Conservation (phyloP, 148 eudicot species). For the Spergularia bocconei region DNA sequence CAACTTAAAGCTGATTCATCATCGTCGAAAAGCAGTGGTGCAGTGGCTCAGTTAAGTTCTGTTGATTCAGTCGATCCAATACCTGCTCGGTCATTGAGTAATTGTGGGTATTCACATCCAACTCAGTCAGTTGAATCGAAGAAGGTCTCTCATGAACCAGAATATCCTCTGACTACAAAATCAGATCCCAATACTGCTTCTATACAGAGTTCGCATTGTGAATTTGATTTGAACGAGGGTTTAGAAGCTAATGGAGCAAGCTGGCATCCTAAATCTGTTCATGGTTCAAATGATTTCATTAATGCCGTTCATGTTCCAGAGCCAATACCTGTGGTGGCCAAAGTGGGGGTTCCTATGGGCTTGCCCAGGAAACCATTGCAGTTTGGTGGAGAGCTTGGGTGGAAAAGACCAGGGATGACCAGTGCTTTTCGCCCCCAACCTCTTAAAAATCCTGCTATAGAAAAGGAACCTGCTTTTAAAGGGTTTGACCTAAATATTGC, state of each 20-base stretch:
- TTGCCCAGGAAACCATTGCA: conserved; percentile 44
- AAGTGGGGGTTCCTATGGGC: conserved; percentile 45
- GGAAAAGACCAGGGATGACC: conserved; percentile 45
- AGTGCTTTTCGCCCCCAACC: conserved; percentile 53
- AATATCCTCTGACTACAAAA: conserved; percentile 22
- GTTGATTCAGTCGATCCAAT: conserved; percentile 29
- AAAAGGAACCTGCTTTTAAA: conserved; percentile 4
- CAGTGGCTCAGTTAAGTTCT: conserved; percentile 23
- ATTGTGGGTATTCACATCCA: conserved; percentile 19
- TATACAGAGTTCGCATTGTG: conserved; percentile 11
- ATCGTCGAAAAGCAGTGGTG: conserved; percentile 29
- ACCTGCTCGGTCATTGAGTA: conserved; percentile 16
- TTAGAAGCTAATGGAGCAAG: conserved; percentile 32
- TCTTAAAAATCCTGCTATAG: conserved; percentile 7
- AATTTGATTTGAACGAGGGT: conserved; percentile 58
- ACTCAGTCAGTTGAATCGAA: conserved; percentile 24
- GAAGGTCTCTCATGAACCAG: conserved; percentile 17
- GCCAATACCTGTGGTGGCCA: conserved; percentile 51
- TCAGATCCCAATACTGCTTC: conserved; percentile 7
- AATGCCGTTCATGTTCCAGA: conserved; percentile 14
- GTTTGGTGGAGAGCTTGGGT: conserved; percentile 54
- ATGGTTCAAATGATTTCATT: conserved; percentile 10
- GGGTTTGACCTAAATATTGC: conserved; percentile 59
- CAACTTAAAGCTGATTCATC: conserved; percentile 28
- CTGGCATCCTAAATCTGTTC: conserved; percentile 2